Evolutionary conservation across 208 protist species (phyloP), one percentile per base, ranked within the genome.

Genomic region (Acanthamoeba royreba): DNA sequence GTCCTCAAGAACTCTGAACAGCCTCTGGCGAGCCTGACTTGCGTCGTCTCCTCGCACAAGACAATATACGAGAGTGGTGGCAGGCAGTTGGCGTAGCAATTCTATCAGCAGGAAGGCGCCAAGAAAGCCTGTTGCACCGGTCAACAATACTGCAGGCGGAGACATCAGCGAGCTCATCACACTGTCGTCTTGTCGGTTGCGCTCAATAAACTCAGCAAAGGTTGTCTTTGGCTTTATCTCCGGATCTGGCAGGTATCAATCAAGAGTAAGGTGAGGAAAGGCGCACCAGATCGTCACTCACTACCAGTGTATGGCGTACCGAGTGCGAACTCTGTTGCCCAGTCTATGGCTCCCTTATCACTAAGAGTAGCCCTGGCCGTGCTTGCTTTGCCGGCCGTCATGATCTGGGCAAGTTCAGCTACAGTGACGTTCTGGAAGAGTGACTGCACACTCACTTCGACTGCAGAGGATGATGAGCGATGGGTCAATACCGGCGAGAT

Each of bases 101-200:
- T 92, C 87, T 15, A 42, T 0, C 61, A 79, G 13, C 15, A 92
- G 61, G 28, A 22, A 79, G 22, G 42, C 61, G 43, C 87, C 87
- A 0, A 92, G 87, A 45, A 92, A 92, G 17, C 87, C 87, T 22
- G 87, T 92, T 2, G 58, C 61, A 33, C 87, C 87, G 0, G 87
- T 92, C 42, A 92, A n/a, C 58, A 92, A 45, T n/a, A 66, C 55
- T 35, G 15, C 33, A 9, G 45, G 2, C 46, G 81, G 0, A 2
- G 45, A 15, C 1, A 8, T 7, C 1, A n/a, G 19, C 5, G 40
- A 31, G 5, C 35, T 25, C 8, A 5, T 1, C 33, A 9, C 22
- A 28, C 11, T 9, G 9, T 69, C 7, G 35, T n/a, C n/a, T n/a
- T n/a, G n/a, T n/a, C n/a, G n/a, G n/a, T n/a, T n/a, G n/a, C n/a